Percentiles rank a stretch among this genome's conserved stretches.
These are phyloP conservation scores for Leptographium procerum DNA, from an alignment of 2,329 filamentous ascomycete species.

Conservation along the genomic window DNA sequence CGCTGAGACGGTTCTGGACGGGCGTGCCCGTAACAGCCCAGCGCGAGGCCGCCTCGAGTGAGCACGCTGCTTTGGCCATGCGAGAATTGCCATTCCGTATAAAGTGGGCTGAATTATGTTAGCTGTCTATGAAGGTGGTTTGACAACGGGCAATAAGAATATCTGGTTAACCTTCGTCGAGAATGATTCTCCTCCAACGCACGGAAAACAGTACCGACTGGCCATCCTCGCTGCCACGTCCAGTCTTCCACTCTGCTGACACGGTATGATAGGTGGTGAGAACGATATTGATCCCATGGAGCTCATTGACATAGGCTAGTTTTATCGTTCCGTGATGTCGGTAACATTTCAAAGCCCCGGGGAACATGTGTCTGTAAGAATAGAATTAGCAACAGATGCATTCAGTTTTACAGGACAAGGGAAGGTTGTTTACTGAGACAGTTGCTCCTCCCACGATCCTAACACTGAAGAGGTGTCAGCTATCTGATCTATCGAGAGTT, in stretches of 20 bases:
- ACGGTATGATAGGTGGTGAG: slow-evolving; percentile 32
- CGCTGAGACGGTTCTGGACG: slow-evolving; percentile 32
- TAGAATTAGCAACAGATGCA: too few relatives aligned
- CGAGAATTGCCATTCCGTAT: slow-evolving; percentile 24
- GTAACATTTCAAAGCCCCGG: slow-evolving; percentile 13
- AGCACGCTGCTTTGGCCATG: slow-evolving; percentile 26
- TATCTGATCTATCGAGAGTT: not conserved
- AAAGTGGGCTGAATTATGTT: slow-evolving; percentile 23
- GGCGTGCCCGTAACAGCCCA: slow-evolving; percentile 33
- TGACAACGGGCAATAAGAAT: too few relatives aligned
- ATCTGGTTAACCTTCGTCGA: slow-evolving; percentile 24
- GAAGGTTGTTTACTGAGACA: slow-evolving; percentile 13
- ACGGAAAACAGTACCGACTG: slow-evolving; percentile 20
- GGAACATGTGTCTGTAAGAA: slow-evolving; percentile 17
- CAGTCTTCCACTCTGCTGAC: slow-evolving; percentile 21
- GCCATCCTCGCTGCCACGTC: not conserved
- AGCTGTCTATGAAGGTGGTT: not conserved
- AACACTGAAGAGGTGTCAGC: slow-evolving; percentile 19
- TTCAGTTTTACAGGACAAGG: too few relatives aligned
- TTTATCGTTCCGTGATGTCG: slow-evolving; percentile 21
- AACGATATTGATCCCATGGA: slow-evolving; percentile 17
- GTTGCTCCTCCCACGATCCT: slow-evolving; percentile 26
- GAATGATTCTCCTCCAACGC: slow-evolving; percentile 26
- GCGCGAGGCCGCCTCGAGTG: slow-evolving; percentile 23
- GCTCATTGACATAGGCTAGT: slow-evolving; percentile 7